A percentile compares a stretch with the other conserved stretches of the same genome.
Evolutionary conservation across 176 grass and related monocot genomes (phyloP).

Genomic region (Saccharum officinarum): DNA sequence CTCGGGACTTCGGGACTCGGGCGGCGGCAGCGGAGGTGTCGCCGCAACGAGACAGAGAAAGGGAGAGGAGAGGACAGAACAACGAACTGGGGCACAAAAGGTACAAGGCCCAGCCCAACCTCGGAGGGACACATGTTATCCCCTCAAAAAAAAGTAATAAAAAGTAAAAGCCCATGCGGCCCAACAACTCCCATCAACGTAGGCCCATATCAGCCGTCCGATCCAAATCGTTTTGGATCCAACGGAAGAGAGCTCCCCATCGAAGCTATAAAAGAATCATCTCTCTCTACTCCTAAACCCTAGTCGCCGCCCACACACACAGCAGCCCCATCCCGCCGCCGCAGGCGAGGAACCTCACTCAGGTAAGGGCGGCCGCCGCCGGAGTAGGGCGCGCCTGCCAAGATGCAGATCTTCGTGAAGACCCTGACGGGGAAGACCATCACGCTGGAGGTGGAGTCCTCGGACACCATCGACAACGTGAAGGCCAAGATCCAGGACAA

Average conservation of each 20-base stretch:
- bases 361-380: conserved; percentile 21
- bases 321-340: neutral
- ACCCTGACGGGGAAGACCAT: conserved; percentile 91
- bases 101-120: conserved; percentile 15
- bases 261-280: neutral
- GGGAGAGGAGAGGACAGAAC: neutral
- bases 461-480: conserved; percentile 79
- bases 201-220: neutral
- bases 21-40: conserved; percentile 17
- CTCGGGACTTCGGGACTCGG: conserved; percentile 14
- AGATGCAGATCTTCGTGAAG: conserved; percentile 90
- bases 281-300: conserved; percentile 6
- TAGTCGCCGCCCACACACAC: neutral
- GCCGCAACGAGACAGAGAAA: neutral
- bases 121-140: too few relatives aligned
- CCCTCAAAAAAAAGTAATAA: too few relatives aligned
- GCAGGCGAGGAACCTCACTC: neutral
- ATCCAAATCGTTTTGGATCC: conserved; percentile 4
- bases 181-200: neutral
- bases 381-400: neutral
- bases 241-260: neutral
- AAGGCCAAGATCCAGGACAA: conserved; percentile 80
- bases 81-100: neutral
- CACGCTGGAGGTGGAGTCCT: conserved; percentile 91
- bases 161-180: conserved; percentile 13